Conservation (phyloP, 495 filamentous ascomycete species). For the Aspergillus bertholletiae region DNA sequence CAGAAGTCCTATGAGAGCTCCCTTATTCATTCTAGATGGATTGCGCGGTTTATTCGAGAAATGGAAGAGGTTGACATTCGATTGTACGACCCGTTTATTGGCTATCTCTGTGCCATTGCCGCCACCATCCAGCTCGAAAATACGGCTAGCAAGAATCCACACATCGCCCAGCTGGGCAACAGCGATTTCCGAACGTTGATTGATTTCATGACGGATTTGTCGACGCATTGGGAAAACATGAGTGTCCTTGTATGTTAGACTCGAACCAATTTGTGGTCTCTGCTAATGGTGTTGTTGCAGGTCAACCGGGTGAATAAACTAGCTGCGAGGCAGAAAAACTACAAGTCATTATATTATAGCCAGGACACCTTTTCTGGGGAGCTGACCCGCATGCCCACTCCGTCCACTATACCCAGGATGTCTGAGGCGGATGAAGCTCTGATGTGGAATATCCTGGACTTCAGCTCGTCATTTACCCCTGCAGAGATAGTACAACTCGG, state of each 20-base stretch:
- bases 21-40: slow-evolving; percentile 28
- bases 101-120: slow-evolving; percentile 28
- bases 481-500: background rate
- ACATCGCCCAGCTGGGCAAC: slow-evolving; percentile 22
- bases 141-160: slow-evolving; percentile 22
- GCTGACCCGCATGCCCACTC: slow-evolving; percentile 24
- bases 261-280: too few relatives aligned
- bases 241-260: slow-evolving; percentile 15
- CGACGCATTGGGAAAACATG: slow-evolving; percentile 23
- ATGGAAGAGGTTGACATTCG: slow-evolving; percentile 20
- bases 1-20: slow-evolving; percentile 31
- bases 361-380: slow-evolving; percentile 25
- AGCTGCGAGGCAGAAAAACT: slow-evolving; percentile 21
- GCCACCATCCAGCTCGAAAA: slow-evolving; percentile 29
- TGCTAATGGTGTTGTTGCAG: slow-evolving; percentile 6
- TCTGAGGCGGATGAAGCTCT: slow-evolving; percentile 22
- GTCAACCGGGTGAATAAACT: slow-evolving; percentile 20
- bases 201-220: slow-evolving; percentile 21
- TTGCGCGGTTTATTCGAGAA: slow-evolving; percentile 24
- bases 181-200: slow-evolving; percentile 24
- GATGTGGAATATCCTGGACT: slow-evolving; percentile 30
- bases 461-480: slow-evolving; percentile 14
- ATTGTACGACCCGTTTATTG: slow-evolving; percentile 24
- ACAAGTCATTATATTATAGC: slow-evolving; percentile 28
- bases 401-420: slow-evolving; percentile 26